Base-by-base conservation (phyloP, 2,329 filamentous ascomycete species). In the Paecilomyces sp. region DNA sequence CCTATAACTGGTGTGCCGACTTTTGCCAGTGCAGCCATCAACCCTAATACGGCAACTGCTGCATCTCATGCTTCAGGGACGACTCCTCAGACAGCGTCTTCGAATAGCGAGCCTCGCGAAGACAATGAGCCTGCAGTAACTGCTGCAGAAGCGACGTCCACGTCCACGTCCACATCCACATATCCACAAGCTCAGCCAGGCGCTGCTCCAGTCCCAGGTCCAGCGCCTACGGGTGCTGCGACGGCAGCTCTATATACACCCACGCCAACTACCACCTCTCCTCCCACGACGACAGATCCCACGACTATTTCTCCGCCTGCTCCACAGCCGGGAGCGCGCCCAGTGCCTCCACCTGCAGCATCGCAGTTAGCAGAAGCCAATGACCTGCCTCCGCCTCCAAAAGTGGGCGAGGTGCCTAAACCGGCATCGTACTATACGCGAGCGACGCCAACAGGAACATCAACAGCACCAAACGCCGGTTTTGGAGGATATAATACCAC, bases 181-280 rank as follows among this genome's bases (percentile, higher is more conserved):
- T 63, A 47, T 18, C 76, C 74, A 12, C 67, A 70, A 55, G 73
- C 77, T 1, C 72, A 77, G 57, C 74, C 80, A 36, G 78, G 79
- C 63, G 74, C 77, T 58, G 74, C 70, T 30, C 71, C 76, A 15
- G 61, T 66, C 0, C 66, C 75, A n/a, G 36, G 13, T 6, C 65
- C 64, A 50, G 62, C 61, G 28, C 62, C 66, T 56, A 70, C 73
- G 58, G 65, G 67, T 56, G 56, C 67, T 6, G 60, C 67, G 13
- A 59, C 59, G 1, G 6, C 33, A 47, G 18, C 59, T 30, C 24
- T 36, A 59, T 57, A 61, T 18, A 30, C 57, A 30, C 28, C 66
- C 3, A 62, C 66, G 28, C 62, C 66, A n/a, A 65, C 62, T 30
- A 62, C 66, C 7, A 53, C 50, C 41, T 54, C 55, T 33, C 18